Evolutionary conservation across 140 eudicot genomes (phyloP).

Genomic region (Stevia rebaudiana): DNA sequence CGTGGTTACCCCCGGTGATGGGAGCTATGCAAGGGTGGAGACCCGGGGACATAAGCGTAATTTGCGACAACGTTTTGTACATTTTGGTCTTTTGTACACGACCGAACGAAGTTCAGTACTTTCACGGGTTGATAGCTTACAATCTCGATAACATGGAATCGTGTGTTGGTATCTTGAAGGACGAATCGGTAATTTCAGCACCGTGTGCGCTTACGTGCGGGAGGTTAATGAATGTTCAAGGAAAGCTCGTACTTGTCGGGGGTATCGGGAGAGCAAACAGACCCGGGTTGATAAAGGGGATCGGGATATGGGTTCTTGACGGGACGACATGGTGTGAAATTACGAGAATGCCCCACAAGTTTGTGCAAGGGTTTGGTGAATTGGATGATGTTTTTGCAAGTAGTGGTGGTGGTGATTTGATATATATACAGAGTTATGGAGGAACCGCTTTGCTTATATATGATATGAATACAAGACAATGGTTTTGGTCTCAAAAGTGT

Average conservation of each 20-base stretch:
- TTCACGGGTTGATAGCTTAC: constrained; percentile 36
- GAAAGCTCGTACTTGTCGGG: constrained; percentile 53
- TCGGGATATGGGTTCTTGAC: constrained; percentile 50
- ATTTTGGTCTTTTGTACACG: constrained; percentile 38
- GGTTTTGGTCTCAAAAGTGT: constrained; percentile 45
- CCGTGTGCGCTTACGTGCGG: constrained; percentile 55
- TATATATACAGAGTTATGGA: constrained; percentile 54
- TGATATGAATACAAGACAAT: constrained; percentile 35
- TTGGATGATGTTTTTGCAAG: constrained; percentile 54
- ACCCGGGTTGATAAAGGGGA: constrained; percentile 45
- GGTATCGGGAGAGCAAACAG: constrained; percentile 42
- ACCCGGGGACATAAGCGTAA: constrained; percentile 40
- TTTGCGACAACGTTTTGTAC: constrained; percentile 35
- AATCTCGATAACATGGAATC: constrained; percentile 9
- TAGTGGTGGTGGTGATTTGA: constrained; percentile 48
- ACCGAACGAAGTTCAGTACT: constrained; percentile 16
- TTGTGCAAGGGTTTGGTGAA: constrained; percentile 44
- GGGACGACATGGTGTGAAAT: constrained; percentile 41
- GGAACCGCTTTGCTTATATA: constrained; percentile 40
- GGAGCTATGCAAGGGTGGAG: constrained; percentile 48
- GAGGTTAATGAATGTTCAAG: constrained; percentile 44
- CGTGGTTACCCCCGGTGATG: constrained; percentile 36
- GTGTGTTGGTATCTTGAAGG: constrained; percentile 7
- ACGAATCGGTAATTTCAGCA: constrained; percentile 26
- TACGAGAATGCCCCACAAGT: constrained; percentile 38